Percentiles rank a stretch among this genome's conserved stretches.
Evolutionary conservation across 1,139 yeast genomes (phyloP).

Genomic region (Kazachstania sp.): DNA sequence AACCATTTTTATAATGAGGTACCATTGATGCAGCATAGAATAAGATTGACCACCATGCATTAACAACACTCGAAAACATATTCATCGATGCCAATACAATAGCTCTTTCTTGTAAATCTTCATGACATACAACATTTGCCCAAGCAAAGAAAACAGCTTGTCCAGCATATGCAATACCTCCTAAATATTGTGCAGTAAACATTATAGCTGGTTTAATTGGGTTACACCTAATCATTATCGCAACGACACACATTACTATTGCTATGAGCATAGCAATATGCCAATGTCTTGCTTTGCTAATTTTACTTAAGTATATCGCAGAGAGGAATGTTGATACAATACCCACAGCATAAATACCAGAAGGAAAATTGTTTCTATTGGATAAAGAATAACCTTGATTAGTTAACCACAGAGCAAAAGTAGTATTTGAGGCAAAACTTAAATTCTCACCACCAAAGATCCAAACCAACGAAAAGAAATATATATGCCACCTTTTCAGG

Average conservation of each 20-base stretch:
- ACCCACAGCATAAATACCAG: constrained; percentile 51
- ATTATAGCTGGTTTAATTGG: constrained; percentile 36
- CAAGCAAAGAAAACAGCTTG: constrained; percentile 53
- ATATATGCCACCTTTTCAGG: constrained; percentile 52
- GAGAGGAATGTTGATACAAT: constrained; percentile 39
- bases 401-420: constrained; percentile 46
- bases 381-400: constrained; percentile 38
- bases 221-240: constrained; percentile 36
- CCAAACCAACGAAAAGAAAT: constrained; percentile 48
- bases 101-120: constrained; percentile 50
- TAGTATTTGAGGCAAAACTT: constrained; percentile 44
- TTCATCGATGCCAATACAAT: constrained; percentile 54
- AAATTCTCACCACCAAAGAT: constrained; percentile 54
- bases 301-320: constrained; percentile 42
- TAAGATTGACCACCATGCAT: constrained; percentile 55
- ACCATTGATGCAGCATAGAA: constrained; percentile 45
- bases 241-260: constrained; percentile 35
- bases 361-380: constrained; percentile 47
- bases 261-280: constrained; percentile 41
- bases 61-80: constrained; percentile 53
- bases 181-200: constrained; percentile 47
- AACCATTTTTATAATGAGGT: constrained; percentile 44
- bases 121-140: constrained; percentile 49
- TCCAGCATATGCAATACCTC: constrained; percentile 48
- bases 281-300: constrained; percentile 42